Evolutionary conservation across 176 grass and related monocot genomes (phyloP).

Genomic region (Cocos nucifera): DNA sequence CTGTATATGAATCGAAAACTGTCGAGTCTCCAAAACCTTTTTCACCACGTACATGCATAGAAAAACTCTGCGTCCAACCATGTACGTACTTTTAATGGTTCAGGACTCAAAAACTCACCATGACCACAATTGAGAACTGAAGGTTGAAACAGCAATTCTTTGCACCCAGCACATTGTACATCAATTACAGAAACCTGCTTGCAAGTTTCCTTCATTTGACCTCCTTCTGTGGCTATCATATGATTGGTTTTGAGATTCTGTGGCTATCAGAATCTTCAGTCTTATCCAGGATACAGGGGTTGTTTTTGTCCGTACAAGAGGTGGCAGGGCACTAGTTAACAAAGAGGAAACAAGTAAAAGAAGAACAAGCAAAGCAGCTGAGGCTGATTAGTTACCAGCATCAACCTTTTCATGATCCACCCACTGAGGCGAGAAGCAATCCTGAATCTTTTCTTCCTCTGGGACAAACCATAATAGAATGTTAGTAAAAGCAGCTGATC

Average conservation of each 20-base stretch:
- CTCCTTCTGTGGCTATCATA: constrained; percentile 14
- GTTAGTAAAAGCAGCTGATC: too few species aligned
- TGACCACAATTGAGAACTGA: constrained; percentile 95
- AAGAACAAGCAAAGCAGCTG: background rate
- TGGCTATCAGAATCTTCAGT: constrained; percentile 24
- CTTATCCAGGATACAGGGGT: background rate
- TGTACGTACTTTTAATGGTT: background rate
- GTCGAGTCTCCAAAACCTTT: background rate
- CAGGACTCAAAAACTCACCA: constrained; percentile 40
- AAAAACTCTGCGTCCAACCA: constrained; percentile 5
- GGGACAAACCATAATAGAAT: background rate
- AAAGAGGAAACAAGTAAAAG: too few species aligned
- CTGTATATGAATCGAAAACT: constrained; percentile 24
- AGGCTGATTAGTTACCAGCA: constrained; percentile 36
- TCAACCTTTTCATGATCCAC: constrained; percentile 28
- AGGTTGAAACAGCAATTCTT: constrained; percentile 60
- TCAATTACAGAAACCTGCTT: constrained; percentile 53
- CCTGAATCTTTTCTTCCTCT: constrained; percentile 53
- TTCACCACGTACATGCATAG: background rate
- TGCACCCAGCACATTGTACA: constrained; percentile 55
- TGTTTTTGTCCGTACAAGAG: too few species aligned
- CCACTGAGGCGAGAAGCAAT: constrained; percentile 57
- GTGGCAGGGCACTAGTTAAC: too few species aligned
- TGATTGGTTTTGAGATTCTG: constrained; percentile 21
- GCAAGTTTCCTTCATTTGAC: constrained; percentile 6